Evolutionary conservation across 192 early-diverging fungal species (phyloP).

Genomic region (Coemansia sp.): DNA sequence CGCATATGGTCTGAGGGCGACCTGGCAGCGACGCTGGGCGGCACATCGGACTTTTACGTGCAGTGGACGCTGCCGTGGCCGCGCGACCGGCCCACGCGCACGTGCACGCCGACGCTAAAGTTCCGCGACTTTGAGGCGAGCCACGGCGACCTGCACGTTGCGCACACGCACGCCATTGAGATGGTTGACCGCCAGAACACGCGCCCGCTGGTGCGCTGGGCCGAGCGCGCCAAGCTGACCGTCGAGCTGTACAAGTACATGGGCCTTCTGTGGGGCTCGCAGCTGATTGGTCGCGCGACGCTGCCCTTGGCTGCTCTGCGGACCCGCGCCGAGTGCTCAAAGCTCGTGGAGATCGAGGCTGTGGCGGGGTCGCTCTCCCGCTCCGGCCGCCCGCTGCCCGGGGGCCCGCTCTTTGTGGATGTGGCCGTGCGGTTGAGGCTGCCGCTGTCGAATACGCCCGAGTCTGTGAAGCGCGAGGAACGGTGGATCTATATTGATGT

Average conservation of each 20-base stretch:
- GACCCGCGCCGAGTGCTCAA: conserved; percentile 27
- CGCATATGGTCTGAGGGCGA: conserved; percentile 43
- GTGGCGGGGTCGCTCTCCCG: conserved; percentile 12
- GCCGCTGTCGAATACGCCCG: conserved; percentile 35
- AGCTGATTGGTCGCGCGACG: conserved; percentile 37
- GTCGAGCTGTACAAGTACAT: conserved; percentile 48
- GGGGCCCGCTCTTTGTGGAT: conserved; percentile 41
- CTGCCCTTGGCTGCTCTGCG: conserved; percentile 45
- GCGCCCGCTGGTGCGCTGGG: conserved; percentile 41
- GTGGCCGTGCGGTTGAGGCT: conserved; percentile 37
- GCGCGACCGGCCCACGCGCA: conserved; percentile 26
- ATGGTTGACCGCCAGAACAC: conserved; percentile 33
- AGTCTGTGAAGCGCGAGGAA: conserved; percentile 18
- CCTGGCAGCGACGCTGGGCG: conserved; percentile 36
- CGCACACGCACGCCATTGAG: conserved; percentile 24
- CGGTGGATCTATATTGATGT: conserved; percentile 40
- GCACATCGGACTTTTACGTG: conserved; percentile 30
- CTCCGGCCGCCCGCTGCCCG: conserved; percentile 22
- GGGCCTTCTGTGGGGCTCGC: conserved; percentile 48
- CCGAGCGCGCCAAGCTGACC: conserved; percentile 34
- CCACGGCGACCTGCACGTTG: conserved; percentile 18
- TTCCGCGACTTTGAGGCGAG: conserved; percentile 38
- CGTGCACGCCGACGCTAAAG: conserved; percentile 34
- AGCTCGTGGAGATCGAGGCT: conserved; percentile 27
- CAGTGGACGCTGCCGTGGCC: conserved; percentile 49